These are phyloP conservation scores for Discostella stelligera DNA, from an alignment of 352 stramenopile species.

Conservation along the genomic window DNA sequence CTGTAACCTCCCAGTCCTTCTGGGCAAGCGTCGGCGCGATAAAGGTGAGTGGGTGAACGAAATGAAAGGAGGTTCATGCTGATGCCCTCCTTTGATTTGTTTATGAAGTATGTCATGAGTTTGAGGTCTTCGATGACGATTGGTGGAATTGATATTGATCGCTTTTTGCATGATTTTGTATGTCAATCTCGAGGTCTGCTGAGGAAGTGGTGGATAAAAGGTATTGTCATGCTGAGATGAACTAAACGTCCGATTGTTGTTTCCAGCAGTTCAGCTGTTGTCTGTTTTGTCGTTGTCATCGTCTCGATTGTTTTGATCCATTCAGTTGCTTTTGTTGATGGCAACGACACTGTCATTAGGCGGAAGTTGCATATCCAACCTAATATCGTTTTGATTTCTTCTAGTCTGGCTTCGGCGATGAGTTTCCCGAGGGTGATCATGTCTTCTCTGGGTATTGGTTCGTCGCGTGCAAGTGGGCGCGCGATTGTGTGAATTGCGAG, in stretches of 20 bases:
- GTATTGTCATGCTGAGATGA: slow-evolving; percentile 1
- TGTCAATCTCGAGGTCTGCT: neutral
- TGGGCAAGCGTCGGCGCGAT: slow-evolving; percentile 4
- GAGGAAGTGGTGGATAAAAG: slow-evolving; percentile 1
- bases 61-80: slow-evolving; percentile 14
- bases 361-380: slow-evolving; percentile 9
- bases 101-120: neutral
- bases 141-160: neutral
- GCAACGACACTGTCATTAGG: neutral
- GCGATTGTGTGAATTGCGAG: slow-evolving; percentile 1
- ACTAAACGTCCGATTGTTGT: neutral
- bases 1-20: neutral
- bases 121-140: neutral
- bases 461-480: neutral
- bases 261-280: neutral
- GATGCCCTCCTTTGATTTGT: neutral
- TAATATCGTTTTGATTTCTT: slow-evolving; percentile 11
- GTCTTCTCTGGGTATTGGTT: slow-evolving; percentile 12
- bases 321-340: neutral
- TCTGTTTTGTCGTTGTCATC: neutral
- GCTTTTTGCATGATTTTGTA: neutral
- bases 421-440: slow-evolving; percentile 7
- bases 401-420: neutral
- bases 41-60: slow-evolving; percentile 1
- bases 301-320: neutral